Percentiles rank a stretch among this genome's conserved stretches.
These are phyloP conservation scores for Mycena galopus DNA, from an alignment of 768 basidiomycete genomes.

Conservation along the genomic window DNA sequence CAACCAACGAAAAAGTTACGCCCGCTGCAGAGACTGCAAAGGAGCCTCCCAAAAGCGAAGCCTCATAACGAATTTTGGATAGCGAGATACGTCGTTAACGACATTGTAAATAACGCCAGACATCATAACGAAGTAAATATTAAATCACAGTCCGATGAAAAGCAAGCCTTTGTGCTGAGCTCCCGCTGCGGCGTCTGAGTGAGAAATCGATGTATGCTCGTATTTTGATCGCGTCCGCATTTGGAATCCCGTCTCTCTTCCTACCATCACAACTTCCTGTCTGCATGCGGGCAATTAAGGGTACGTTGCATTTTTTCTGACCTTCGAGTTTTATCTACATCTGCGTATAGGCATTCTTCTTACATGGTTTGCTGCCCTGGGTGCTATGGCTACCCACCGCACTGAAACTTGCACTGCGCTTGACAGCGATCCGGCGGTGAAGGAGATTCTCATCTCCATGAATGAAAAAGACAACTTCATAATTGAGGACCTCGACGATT, in stretches of 20 bases:
- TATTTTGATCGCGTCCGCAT: not conserved
- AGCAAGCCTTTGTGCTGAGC: too few species aligned
- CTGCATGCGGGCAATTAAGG: constrained; percentile 28
- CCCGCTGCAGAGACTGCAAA: not conserved
- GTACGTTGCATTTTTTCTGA: not conserved
- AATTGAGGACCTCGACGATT: constrained; percentile 89
- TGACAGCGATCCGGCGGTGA: constrained; percentile 87
- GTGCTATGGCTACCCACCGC: not conserved
- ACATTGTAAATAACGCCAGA: too few species aligned
- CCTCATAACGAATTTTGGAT: not conserved
- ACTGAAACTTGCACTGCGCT: not conserved
- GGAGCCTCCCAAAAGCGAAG: not conserved
- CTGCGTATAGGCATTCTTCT: constrained; percentile 22
- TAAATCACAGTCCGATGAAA: too few species aligned
- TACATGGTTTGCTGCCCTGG: constrained; percentile 20
- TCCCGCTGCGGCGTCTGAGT: too few species aligned
- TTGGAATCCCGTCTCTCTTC: not conserved
- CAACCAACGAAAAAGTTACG: not conserved
- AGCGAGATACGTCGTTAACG: too few species aligned
- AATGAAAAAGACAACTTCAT: constrained; percentile 86
- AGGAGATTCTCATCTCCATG: constrained; percentile 87
- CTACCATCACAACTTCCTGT: not conserved
- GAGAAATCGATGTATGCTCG: not conserved
- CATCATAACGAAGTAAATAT: too few species aligned
- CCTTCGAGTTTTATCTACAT: not conserved